Evolutionary conservation across 306 rosid species (phyloP).

Genomic region (Pterocarpus macrocarpus): DNA sequence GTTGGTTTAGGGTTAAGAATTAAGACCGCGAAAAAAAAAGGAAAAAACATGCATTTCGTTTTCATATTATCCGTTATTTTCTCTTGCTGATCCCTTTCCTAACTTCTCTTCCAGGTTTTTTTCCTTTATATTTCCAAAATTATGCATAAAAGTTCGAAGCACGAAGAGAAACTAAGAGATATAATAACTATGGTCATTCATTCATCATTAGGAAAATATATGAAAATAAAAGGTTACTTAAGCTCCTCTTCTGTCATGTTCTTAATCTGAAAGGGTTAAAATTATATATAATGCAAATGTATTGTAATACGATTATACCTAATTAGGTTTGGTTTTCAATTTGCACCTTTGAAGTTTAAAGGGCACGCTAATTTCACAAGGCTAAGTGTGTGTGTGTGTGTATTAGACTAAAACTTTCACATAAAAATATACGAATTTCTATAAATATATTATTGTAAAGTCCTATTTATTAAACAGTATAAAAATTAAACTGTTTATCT

Average conservation of each 20-base stretch:
- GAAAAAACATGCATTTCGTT: conserved; percentile 14
- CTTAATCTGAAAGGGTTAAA: background rate
- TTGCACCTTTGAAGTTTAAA: background rate
- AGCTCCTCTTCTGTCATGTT: background rate
- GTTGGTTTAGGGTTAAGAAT: background rate
- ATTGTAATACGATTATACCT: background rate
- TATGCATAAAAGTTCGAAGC: background rate
- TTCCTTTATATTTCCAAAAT: no score
- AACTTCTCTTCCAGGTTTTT: background rate
- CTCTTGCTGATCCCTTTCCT: background rate
- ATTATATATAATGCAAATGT: background rate
- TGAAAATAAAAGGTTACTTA: background rate
- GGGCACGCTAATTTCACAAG: background rate
- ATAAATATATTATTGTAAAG: background rate
- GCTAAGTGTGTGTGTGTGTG: no score
- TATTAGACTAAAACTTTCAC: no score
- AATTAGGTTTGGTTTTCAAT: background rate
- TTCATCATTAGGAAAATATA: background rate
- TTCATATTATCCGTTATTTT: conserved; percentile 6
- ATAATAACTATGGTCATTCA: background rate
- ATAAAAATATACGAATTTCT: background rate
- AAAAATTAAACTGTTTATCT: no score
- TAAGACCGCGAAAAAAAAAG: background rate
- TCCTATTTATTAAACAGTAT: no score
- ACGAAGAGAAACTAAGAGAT: background rate